phyloP scores from a whole-genome alignment of 1,284 basidiomycete genomes.

The Jaminaea rosea region DNA sequence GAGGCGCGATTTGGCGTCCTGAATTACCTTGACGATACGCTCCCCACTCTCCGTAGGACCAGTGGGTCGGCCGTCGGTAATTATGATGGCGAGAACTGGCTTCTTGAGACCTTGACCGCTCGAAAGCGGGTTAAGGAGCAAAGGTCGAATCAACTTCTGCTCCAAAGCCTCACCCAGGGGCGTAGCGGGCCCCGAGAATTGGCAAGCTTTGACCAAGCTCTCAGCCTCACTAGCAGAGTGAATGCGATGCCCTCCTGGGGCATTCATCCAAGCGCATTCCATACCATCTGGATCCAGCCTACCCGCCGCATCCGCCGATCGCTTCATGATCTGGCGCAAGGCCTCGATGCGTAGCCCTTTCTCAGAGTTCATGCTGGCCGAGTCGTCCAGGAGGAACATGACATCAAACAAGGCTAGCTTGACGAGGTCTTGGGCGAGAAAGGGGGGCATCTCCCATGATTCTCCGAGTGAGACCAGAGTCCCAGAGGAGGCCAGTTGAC shows the following conservation, averaged over 20 bases:
- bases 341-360: conserved; percentile 16
- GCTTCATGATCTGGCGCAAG: conserved; percentile 19
- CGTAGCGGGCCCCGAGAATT: conserved; percentile 21
- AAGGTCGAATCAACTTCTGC: conserved; percentile 19
- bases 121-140: conserved; percentile 14
- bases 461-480: conserved; percentile 21
- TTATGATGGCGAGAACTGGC: conserved; percentile 24
- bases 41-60: conserved; percentile 19
- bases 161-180: conserved; percentile 29
- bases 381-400: conserved; percentile 35
- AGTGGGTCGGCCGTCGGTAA: conserved; percentile 33
- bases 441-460: conserved; percentile 35
- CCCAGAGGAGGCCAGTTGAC: conserved; percentile 23
- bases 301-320: conserved; percentile 28
- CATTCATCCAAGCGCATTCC: conserved; percentile 35
- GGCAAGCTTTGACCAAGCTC: conserved; percentile 15
- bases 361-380: conserved; percentile 24
- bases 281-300: conserved; percentile 31
- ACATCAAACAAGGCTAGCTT: conserved; percentile 38
- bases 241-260: conserved; percentile 5
- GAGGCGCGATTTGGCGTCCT: conserved; percentile 17
- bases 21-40: conserved; percentile 24
- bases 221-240: conserved; percentile 23
- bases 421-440: conserved; percentile 31
- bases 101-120: conserved; percentile 18